Base-by-base conservation (phyloP, 805 yeast genomes). In the Candida sithepensis region DNA sequence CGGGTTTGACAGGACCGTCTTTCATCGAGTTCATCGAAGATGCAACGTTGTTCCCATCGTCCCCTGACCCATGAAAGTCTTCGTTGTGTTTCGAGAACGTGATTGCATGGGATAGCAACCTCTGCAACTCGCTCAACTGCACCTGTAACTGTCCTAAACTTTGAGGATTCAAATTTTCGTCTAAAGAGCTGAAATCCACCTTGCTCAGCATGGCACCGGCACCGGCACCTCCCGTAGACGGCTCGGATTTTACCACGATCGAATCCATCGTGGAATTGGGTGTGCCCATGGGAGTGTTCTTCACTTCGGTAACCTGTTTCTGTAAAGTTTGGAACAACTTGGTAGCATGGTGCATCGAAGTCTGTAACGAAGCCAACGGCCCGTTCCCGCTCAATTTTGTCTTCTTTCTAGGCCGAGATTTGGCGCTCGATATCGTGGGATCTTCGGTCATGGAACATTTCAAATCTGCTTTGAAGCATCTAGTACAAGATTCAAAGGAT, bases 361-460 rank as follows among this genome's bases (percentile, higher is more conserved):
- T 49, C 42, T 65, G 67, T 19, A 68, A 47, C 24, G 41, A 50
- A 6, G 56, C 59, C 22, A 66, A 43, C 7, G 65, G 62, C 4
- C 65, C 64, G 24, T 47, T 44, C 8, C 64, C 63, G 30, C 46
- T 53, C 4, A 57, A 41, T 43, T 60, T 67, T 13, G 55, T 46
- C 41, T 48, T 67, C 52, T 66, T 67, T 26, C 69, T 55, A 3
- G 67, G 66, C 44, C 74, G 65, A 28, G 66, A 50, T 39, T 58
- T 61, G 1, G 77, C 78, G 24, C 63, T 55, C 1, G 75, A 70
- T 22, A 57, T 44, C 1, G 81, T 74, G n/a, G 81, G 81, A 55
- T 78, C 82, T 36, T 65, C 70, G 38, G 78, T 74, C 54, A 69
- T 67, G 3, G 82, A 77, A 54, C 82, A 78, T 45, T 62, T 63